Evolutionary conservation across 805 yeast genomes (phyloP), one percentile per base, ranked within the genome.

Genomic region (Candida endomychidarum): DNA sequence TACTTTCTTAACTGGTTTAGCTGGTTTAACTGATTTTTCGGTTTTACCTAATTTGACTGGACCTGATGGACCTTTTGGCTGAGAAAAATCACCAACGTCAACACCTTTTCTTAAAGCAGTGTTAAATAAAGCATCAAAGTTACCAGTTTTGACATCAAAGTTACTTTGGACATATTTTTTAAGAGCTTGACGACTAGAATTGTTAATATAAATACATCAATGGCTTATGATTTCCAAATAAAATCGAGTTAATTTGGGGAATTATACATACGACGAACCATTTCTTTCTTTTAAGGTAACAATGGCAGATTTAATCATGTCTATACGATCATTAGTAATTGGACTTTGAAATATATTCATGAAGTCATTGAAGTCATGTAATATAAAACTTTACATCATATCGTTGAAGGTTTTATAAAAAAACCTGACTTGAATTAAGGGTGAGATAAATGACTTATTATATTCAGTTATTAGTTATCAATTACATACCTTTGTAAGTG

Each of bases 51-150:
- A 61, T 65, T 86, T 86, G 49, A 86, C 78, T 34, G 95, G 86
- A 36, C 95, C 96, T 9, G 95, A 81, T 14, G 96, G 83, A 34
- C 96, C 96, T 68, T 87, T 86, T 59, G 95, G 95, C 67, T 86
- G 95, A 33, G 74, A 60, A 50, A 87, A 85, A 38, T 77, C 83
- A 34, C 85, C 91, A n/a, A 78, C 60, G 46, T 75, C 79, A 45
- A 88, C 91, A 50, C 95, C 95, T 60, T 79, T 82, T 70, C 83
- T 81, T 55, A 87, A 70, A 18, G 96, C 93, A 36, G 74, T 51
- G 58, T 87, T 87, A 73, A 88, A 84, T 55, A 80, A 77, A 35
- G 81, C 64, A 60, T 86, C 95, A 57, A 87, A 87, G 60, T 73
- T 81, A 38, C 74, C 41, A n/a, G 84, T 70, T 34, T 74, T 72